Evolutionary conservation across 2,329 filamentous ascomycete genomes (phyloP), one percentile per base, ranked within the genome.

Genomic region (Fusarium nisikadoi): DNA sequence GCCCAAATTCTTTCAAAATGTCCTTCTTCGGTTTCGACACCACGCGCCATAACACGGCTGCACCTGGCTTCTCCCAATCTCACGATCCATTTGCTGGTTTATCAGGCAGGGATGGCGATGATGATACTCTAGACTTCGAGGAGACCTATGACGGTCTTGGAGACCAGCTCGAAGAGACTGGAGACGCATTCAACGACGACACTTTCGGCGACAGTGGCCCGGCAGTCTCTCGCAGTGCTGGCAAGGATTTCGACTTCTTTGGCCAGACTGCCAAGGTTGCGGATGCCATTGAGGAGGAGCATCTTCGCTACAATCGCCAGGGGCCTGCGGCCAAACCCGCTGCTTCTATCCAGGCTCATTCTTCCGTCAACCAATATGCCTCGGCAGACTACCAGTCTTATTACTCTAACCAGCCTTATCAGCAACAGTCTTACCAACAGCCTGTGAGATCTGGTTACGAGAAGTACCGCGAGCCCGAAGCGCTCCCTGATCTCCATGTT

Each of bases 201-300:
- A 99, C 96, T 4, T 99, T 99, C 80, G 93, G 84, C 45, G 82
- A 80, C 17, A 79, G 79, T 35, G 78, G 76, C 23, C 70, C 82
- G 66, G 83, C 81, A 23, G 79, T 80, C 23, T 73, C 80, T 41
- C 82, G 86, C 35, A 85, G 85, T 16, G 89, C 96, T 65, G 95
- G 95, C 79, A 97, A 93, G 80, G 95, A 99, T 82, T 98, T 98
- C 78, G 96, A 99, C 81, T 99, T 98, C 83, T 97, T 97, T 73
- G 95, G 95, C 43, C 91, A 93, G 78, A 99, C 96, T 11, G 95
- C 95, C 64, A 91, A 95, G 82, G 93, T 97, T 43, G 88, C 94
- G 25, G 88, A 91, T 83, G 94, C 92, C 39, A 93, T 99, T 75
- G 93, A 94, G 73, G 94, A 98, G 82, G 96, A 98, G 83, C 93